phyloP scores from a whole-genome alignment of 2,329 filamentous ascomycete species.

The Pseudogymnoascus sp. region DNA sequence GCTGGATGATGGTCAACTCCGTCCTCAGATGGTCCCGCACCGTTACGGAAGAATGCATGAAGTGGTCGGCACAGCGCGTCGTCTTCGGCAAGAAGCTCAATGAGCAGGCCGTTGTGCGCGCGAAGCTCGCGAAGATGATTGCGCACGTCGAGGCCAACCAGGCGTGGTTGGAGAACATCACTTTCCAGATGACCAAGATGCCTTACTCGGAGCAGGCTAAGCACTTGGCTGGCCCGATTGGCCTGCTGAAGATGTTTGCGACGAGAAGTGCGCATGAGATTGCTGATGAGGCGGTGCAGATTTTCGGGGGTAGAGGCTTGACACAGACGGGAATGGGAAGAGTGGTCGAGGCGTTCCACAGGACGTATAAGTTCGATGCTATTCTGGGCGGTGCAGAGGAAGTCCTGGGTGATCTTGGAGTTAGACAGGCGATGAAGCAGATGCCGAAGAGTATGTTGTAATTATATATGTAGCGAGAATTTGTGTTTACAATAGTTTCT shows the following conservation, averaged over 20 bases:
- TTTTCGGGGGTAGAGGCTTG: conserved; percentile 73
- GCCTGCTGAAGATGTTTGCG: conserved; percentile 67
- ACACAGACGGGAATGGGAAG: conserved; percentile 78
- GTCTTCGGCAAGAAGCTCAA: conserved; percentile 78
- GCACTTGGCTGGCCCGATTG: conserved; percentile 71
- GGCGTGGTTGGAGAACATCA: conserved; percentile 9
- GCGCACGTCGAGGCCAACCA: conserved; percentile 33
- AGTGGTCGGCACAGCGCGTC: conserved; percentile 80
- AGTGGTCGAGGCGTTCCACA: conserved; percentile 74
- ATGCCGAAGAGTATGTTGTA: conserved; percentile 82
- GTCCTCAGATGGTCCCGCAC: conserved; percentile 57
- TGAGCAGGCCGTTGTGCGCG: conserved; percentile 72
- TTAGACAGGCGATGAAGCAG: conserved; percentile 72
- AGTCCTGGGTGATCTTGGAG: conserved; percentile 70
- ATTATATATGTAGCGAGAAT: neutral
- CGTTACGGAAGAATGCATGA: conserved; percentile 74
- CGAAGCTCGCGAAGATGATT: conserved; percentile 87
- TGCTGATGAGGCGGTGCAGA: conserved; percentile 75
- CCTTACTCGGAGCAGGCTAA: conserved; percentile 66
- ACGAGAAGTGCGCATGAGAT: conserved; percentile 75
- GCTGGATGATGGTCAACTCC: conserved; percentile 64
- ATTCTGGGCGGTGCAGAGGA: conserved; percentile 77
- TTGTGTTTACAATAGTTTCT: neutral
- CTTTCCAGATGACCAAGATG: conserved; percentile 84
- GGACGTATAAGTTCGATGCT: conserved; percentile 74